Base-by-base conservation (phyloP, 805 yeast species). In the Nakazawaea anatomiae region DNA sequence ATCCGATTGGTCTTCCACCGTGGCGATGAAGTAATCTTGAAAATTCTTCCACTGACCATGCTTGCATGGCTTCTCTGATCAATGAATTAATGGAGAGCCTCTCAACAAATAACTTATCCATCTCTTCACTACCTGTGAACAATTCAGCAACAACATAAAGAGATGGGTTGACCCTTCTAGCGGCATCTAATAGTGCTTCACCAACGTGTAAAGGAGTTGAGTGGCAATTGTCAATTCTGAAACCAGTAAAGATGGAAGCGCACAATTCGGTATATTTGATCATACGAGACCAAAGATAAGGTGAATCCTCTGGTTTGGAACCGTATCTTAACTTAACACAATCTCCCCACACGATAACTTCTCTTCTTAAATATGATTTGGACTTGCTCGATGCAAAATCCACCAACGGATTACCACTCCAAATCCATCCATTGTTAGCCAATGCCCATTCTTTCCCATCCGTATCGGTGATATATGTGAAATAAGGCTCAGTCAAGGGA, bases 371-470 rank as follows among this genome's bases (percentile, higher is more conserved):
- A 62, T 94, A 92, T 4, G 95, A 91, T 61, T 80, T 85, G 5
- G 96, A 82, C 50, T 82, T 59, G 31, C 75, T 66, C 0, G 96
- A 86, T 0, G 98, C 99, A 76, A 92, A 92, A 68, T 92, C 98
- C 3, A 89, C 85, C 52, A 91, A 68, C 1, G 98, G 97, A 58
- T 92, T 84, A 9, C 96, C 97, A 48, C 89, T 91, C 99, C 99
- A 92, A 51, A 94, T 89, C 97, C 98, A 92, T 44, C 99, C 99
- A 61, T 94, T 92, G 63, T 94, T 94, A 4, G 96, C 98, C 53
- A 92, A 71, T 7, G 87, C 84, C 70, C 83, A 84, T 1, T 75
- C 70, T 39, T 76, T 72, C 3, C 90, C 92, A 45, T 73, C 71
- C 3, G 62, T 62, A 0, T 68, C 65, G 2, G 58, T 63, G 57